A percentile compares a stretch with the other conserved stretches of the same genome.
Evolutionary conservation across 345 rosid genomes (phyloP).

Genomic region (Aquilaria yunnanensis): DNA sequence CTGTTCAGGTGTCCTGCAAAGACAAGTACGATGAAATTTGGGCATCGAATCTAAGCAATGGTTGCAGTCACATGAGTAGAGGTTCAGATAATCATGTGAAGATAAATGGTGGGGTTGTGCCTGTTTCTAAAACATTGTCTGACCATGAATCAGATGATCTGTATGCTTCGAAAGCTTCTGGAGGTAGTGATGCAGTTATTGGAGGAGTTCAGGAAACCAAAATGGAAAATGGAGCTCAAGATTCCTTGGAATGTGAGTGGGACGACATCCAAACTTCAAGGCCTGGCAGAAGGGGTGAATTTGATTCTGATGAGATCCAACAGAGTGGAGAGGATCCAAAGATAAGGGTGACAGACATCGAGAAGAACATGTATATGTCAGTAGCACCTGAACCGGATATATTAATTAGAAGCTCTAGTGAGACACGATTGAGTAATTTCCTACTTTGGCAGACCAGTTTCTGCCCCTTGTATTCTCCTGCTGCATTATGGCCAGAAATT

Average conservation of each 20-base stretch:
- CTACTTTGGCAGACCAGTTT: slow-evolving; percentile 52
- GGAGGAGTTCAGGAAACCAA: slow-evolving; percentile 4
- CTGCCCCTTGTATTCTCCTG: slow-evolving; percentile 52
- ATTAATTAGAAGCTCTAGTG: slow-evolving; percentile 52
- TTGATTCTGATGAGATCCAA: not conserved
- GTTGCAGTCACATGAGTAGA: not conserved
- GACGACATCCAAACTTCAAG: slow-evolving; percentile 9
- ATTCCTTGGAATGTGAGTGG: slow-evolving; percentile 9
- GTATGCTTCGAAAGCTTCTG: not conserved
- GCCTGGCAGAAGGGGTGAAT: slow-evolving; percentile 1
- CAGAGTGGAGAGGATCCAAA: not conserved
- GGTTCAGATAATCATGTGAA: slow-evolving; percentile 5
- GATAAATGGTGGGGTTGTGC: slow-evolving; percentile 5
- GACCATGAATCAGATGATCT: slow-evolving; percentile 4
- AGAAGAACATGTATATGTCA: slow-evolving; percentile 51
- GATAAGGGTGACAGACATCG: slow-evolving; percentile 35
- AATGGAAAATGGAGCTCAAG: not conserved
- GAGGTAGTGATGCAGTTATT: not conserved
- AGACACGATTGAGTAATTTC: slow-evolving; percentile 57
- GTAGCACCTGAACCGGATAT: slow-evolving; percentile 62
- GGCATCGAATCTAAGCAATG: not conserved
- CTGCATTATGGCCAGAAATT: slow-evolving; percentile 81
- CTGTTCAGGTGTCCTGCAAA: slow-evolving; percentile 55
- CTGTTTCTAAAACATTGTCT: slow-evolving; percentile 2
- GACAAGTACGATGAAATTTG: slow-evolving; percentile 20